These are phyloP conservation scores for Aspergillus pseudotamarii DNA, from an alignment of 2,329 filamentous ascomycete species.

Conservation along the genomic window DNA sequence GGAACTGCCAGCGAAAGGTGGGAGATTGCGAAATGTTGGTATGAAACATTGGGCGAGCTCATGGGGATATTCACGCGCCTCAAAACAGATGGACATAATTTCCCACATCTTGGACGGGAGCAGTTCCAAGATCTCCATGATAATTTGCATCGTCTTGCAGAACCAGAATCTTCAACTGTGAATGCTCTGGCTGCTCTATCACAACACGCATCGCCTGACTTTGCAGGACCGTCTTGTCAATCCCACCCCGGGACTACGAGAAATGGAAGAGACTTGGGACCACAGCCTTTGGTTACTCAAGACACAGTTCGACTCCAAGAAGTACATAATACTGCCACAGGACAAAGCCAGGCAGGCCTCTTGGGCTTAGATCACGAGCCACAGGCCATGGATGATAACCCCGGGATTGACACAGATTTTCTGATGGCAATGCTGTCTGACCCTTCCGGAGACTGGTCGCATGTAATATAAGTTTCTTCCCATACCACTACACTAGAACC, in stretches of 20 bases:
- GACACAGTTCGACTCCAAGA: not conserved
- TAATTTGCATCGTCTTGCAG: not conserved
- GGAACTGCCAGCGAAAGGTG: not conserved
- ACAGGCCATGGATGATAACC: too few species aligned
- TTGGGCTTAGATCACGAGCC: rapidly evolving
- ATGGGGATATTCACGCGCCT: not conserved
- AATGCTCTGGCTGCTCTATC: not conserved
- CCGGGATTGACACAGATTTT: not conserved
- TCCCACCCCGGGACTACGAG: too few species aligned
- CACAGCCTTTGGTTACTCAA: not conserved
- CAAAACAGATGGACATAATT: not conserved
- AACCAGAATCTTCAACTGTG: not conserved
- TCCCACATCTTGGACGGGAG: not conserved
- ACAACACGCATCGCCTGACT: not conserved
- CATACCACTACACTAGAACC: too few species aligned
- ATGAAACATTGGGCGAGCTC: not conserved
- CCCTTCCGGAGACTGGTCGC: not conserved
- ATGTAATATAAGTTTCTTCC: not conserved
- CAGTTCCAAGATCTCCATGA: not conserved
- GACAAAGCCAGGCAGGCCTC: not conserved
- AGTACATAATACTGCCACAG: not conserved
- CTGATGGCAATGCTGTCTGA: not conserved
- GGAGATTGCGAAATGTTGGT: not conserved
- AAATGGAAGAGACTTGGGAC: not conserved
- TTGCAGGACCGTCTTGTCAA: not conserved